Conservation (phyloP, 352 stramenopile genomes). For the Thalassiosira livingstoniorum region DNA sequence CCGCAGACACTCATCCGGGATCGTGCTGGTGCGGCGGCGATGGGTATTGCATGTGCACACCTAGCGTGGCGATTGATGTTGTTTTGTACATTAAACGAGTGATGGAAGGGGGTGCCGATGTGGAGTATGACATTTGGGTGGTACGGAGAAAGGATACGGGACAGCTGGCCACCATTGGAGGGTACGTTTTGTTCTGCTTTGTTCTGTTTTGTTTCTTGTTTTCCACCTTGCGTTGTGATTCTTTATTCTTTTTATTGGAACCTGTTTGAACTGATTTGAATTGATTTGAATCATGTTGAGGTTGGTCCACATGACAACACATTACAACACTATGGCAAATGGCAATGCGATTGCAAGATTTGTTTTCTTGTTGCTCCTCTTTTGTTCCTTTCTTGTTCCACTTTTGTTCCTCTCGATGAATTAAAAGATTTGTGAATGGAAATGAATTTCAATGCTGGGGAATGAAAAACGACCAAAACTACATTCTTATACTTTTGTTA, state of each 20-base stretch:
- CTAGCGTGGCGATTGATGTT: constrained; percentile 86
- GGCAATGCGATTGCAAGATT: too few species aligned
- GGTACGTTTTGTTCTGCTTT: constrained; percentile 58
- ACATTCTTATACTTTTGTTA: too few species aligned
- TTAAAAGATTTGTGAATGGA: too few species aligned
- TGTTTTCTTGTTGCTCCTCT: constrained; percentile 21
- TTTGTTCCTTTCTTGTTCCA: constrained; percentile 18
- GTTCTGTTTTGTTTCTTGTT: too few species aligned
- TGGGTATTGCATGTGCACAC: constrained; percentile 89
- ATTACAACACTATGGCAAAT: too few species aligned
- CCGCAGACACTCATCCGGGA: constrained; percentile 63
- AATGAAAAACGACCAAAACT: too few species aligned
- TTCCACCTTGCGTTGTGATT: too few species aligned
- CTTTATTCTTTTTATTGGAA: constrained; percentile 1
- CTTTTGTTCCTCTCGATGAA: too few species aligned
- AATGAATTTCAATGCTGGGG: too few species aligned
- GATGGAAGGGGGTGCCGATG: constrained; percentile 11
- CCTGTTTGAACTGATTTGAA: constrained; percentile 3
- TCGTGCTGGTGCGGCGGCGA: constrained; percentile 84
- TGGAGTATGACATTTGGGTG: constrained; percentile 76
- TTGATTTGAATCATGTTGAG: neutral
- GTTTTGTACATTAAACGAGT: constrained; percentile 74
- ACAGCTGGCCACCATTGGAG: constrained; percentile 86
- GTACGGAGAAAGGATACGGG: constrained; percentile 85
- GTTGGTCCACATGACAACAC: too few species aligned